Base-by-base conservation (phyloP, 371 early-diverging fungal species). In the Mucor saturninus region DNA sequence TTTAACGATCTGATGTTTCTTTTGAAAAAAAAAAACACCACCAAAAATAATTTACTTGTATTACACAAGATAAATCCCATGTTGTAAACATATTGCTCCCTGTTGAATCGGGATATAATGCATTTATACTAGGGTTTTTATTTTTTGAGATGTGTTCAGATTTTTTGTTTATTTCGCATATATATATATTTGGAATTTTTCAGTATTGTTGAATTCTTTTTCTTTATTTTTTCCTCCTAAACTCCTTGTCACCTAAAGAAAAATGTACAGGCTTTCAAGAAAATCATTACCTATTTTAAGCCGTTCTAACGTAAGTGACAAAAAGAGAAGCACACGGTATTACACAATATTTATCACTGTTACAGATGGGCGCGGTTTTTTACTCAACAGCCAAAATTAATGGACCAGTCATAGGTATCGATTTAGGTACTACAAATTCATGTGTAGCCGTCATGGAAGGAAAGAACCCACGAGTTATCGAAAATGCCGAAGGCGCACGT, bases 401-500 rank as follows among this genome's bases (percentile, higher is more conserved):
- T 13, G 98, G 98, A 37, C 86, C 87, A 59, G 96, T 97, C 54
- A 95, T 99, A 66, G 99, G 99, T 75, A 98, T 99, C 68, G 99
- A 99, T 86, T 86, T 99, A 67, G 99, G 99, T 59, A 99, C 99
- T 51, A 99, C 99, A 64, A 98, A 99, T 88, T 98, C 99, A 14
- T 99, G 99, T 74, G 98, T 98, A 28, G 89, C 98, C 39, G 90
- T 98, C 43, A 95, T 98, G 92, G 97, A 98, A 80, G 97, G 99
- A 68, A 96, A 96, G 73, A 89, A 81, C 62, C 97, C 99, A 35
- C 84, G 93, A 60, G 98, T 99, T 38, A 94, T 99, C 77, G 97
- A 95, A 79, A 98, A 99, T 84, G 73, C 93, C 14, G 95, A 97
- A 73, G 99, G 99, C 63, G 91, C 91, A 32, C 91, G 98, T 59